These are phyloP conservation scores for Boletus chippewaensis DNA, from an alignment of 1,284 basidiomycete species.

Conservation along the genomic window DNA sequence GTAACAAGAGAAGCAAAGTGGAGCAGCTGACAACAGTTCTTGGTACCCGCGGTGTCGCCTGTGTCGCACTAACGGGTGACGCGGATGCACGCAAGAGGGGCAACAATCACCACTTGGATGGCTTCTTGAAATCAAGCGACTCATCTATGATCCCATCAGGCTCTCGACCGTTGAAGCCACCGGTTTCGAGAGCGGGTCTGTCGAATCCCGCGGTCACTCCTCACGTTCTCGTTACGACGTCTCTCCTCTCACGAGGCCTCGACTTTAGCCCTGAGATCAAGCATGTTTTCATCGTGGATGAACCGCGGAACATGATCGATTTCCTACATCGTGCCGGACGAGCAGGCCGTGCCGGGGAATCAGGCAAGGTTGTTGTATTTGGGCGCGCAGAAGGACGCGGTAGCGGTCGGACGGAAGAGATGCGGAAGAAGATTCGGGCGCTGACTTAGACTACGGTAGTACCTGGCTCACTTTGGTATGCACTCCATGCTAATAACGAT, in stretches of 20 bases:
- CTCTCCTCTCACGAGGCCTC: slow-evolving; percentile 83
- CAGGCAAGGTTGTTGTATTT: slow-evolving; percentile 65
- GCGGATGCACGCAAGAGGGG: slow-evolving; percentile 54
- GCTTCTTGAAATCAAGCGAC: slow-evolving; percentile 49
- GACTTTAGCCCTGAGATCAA: slow-evolving; percentile 75
- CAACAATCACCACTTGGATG: slow-evolving; percentile 66
- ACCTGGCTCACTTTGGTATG: not conserved
- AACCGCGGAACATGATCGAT: slow-evolving; percentile 81
- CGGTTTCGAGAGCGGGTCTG: slow-evolving; percentile 3
- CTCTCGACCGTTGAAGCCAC: slow-evolving; percentile 12
- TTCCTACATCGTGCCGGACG: slow-evolving; percentile 87
- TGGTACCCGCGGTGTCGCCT: slow-evolving; percentile 52
- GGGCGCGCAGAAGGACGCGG: slow-evolving; percentile 55
- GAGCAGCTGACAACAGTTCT: slow-evolving; percentile 53
- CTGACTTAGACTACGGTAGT: slow-evolving; percentile 22
- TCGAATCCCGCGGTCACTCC: slow-evolving; percentile 36
- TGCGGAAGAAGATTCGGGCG: slow-evolving; percentile 44
- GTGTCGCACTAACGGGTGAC: slow-evolving; percentile 56
- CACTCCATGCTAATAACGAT: not conserved
- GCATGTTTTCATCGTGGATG: slow-evolving; percentile 79
- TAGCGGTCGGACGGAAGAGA: slow-evolving; percentile 44
- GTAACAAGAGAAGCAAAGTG: slow-evolving; percentile 69
- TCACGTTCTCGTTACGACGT: slow-evolving; percentile 81
- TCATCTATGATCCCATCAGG: not conserved
- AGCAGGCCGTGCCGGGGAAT: slow-evolving; percentile 62